Conservation (phyloP, 129 eudicot genomes). For the carrot (Daucus carota) region DH1_v3.0 NC_030381.2:41040001-41040500, state of each 20-base stretch:
- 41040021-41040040: not conserved
- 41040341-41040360: not conserved
- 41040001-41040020: not conserved
- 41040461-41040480: too few relatives aligned
- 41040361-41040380: not conserved
- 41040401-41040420: not conserved
- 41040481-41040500: too few relatives aligned
- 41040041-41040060: not conserved
- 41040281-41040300: not conserved
- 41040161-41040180: too few relatives aligned
- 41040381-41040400: not conserved
- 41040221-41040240: not conserved
- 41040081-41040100: not conserved
- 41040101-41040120: not conserved
- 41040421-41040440: too few relatives aligned
- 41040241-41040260: not conserved
- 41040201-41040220: not conserved
- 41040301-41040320: not conserved
- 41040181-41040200: too few relatives aligned
- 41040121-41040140: not conserved
- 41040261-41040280: not conserved
- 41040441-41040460: too few relatives aligned
- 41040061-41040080: not conserved
- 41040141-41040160: not conserved
- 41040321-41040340: not conserved